Base-by-base conservation (phyloP, 768 basidiomycete genomes). In the Mycena sanguinolenta region DNA sequence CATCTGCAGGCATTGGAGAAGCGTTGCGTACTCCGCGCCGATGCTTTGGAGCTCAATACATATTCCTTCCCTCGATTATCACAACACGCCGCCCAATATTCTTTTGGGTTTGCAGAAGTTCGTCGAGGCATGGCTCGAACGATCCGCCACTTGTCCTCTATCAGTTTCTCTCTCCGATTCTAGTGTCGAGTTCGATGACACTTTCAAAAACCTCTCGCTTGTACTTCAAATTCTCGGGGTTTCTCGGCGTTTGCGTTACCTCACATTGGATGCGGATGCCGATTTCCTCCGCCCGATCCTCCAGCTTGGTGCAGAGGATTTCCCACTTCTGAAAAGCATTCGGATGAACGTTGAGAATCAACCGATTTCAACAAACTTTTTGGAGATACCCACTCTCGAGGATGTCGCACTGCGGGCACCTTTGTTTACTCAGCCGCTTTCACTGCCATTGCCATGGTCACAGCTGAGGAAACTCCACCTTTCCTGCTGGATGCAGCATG, bases 71-170 rank as follows among this genome's bases (percentile, higher is more conserved):
- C 13, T 32, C 1, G 13, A 34, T n/a, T 21, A 25, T 3, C 21
- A 7, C 13, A 19, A 19, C 17, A 14, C 21, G 42, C 21, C 17
- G 16, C 16, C 42, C 25, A 19, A 54, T 4, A 16, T 44, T 36
- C 25, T 36, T 23, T 8, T 5, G 21, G 28, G 30, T 21, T n/a
- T 65, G 4, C 34, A 53, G 23, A 36, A 10, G 12, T 4, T n/a
- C 25, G 62, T 63, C 1, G 52, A 28, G 36, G 38, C 50, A 14
- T 63, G 62, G 52, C 27, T 63, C 8, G 52, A 30, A 19, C 62
- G 62, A 10, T 63, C 62, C 10, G 62, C 7, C 36, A 3, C 36
- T n/a, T 63, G 62, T n/a, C 27, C 36, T 21, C 36, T 63, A 14
- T 63, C 62, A 1, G 21, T 63, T 14, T 63, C 62, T 27, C 5